Conservation (phyloP, 345 rosid genomes). For the Salix brachista region DNA sequence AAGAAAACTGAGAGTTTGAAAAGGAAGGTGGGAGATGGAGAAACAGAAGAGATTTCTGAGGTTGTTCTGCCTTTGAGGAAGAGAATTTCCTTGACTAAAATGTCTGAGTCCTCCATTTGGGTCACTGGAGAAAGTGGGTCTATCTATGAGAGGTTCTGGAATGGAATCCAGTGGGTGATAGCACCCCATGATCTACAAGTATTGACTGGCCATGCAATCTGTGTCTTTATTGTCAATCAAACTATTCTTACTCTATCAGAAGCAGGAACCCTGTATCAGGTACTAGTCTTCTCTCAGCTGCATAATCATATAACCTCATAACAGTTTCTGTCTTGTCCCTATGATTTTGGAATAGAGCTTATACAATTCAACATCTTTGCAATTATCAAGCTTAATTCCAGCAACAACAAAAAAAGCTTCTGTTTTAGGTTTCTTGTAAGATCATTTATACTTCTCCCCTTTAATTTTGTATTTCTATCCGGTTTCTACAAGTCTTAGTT, state of each 20-base stretch:
- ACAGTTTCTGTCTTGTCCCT: background rate
- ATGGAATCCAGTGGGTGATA: slow-evolving; percentile 68
- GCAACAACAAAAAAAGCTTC: background rate
- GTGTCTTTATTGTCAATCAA: slow-evolving; percentile 51
- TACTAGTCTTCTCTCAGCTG: slow-evolving; percentile 8
- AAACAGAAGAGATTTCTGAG: slow-evolving; percentile 16
- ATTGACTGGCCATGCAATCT: slow-evolving; percentile 42
- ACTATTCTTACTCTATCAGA: slow-evolving; percentile 60
- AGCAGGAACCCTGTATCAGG: slow-evolving; percentile 58
- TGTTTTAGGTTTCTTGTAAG: background rate
- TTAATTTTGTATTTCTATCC: background rate
- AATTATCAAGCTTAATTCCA: background rate
- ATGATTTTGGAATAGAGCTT: background rate
- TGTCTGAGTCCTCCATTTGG: slow-evolving; percentile 65
- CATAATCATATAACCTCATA: background rate
- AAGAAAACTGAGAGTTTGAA: slow-evolving; percentile 13
- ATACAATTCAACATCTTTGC: background rate
- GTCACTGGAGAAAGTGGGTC: slow-evolving; percentile 64
- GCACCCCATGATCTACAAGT: slow-evolving; percentile 58
- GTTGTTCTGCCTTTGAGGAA: slow-evolving; percentile 44
- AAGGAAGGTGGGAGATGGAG: slow-evolving; percentile 20
- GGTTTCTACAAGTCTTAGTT: background rate
- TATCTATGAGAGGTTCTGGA: slow-evolving; percentile 70
- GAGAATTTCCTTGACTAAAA: slow-evolving; percentile 52
- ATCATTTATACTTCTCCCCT: background rate